Percentiles rank a stretch among this genome's conserved stretches.
These are phyloP conservation scores for Colletotrichum plurivorum DNA, from an alignment of 2,329 filamentous ascomycete species.

Conservation along the genomic window DNA sequence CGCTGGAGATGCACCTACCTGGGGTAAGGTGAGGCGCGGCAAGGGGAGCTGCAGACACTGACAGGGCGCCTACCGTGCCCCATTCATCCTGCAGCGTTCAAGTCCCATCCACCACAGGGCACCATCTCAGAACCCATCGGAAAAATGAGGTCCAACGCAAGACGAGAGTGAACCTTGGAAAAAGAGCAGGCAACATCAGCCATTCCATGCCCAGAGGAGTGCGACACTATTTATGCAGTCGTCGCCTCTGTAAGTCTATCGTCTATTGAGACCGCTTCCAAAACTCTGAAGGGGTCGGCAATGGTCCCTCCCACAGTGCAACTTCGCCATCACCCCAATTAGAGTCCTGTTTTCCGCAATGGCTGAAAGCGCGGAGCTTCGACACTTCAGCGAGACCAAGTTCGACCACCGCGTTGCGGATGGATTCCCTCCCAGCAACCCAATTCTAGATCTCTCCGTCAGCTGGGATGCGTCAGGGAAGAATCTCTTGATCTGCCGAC, in stretches of 20 bases:
- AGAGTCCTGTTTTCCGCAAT: constrained; percentile 39
- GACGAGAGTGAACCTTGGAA: constrained; percentile 8
- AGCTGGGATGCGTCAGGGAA: constrained; percentile 76
- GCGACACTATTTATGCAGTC: neutral
- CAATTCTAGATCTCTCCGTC: constrained; percentile 86
- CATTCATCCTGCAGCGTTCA: neutral
- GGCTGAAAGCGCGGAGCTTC: constrained; percentile 53
- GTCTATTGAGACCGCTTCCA: neutral
- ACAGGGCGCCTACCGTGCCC: neutral
- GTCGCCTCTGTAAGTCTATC: neutral
- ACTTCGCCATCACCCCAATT: constrained; percentile 23
- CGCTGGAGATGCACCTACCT: neutral
- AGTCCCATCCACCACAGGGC: neutral
- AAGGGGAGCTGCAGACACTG: too few species aligned
- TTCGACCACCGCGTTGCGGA: constrained; percentile 69
- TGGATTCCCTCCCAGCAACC: constrained; percentile 80
- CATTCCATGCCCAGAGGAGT: neutral
- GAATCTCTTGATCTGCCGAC: constrained; percentile 81
- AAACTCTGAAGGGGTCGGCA: constrained; percentile 2
- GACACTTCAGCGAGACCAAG: constrained; percentile 69
- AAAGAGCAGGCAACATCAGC: neutral
- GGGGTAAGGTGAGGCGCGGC: too few species aligned
- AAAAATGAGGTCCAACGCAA: constrained; percentile 6
- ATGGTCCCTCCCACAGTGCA: constrained; percentile 18
- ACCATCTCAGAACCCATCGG: neutral